Percentiles rank a stretch among this genome's conserved stretches.
Evolutionary conservation across 495 filamentous ascomycete species (phyloP).

Genomic region (Penicillium mononematosum): DNA sequence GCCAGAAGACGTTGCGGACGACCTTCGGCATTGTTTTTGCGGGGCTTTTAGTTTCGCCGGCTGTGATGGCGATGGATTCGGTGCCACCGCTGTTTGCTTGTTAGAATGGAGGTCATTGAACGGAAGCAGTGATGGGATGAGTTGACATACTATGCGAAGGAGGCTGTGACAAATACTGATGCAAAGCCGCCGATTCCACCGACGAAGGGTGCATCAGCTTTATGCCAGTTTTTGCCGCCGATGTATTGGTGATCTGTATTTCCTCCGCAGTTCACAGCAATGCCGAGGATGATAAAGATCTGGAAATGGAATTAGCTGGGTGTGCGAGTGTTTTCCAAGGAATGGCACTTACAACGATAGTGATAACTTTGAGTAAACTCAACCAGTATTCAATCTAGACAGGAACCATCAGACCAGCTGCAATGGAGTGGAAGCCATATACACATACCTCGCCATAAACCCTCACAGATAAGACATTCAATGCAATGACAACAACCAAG

Average conservation of each 20-base stretch:
- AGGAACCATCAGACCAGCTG: slow-evolving; percentile 6
- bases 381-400: slow-evolving; percentile 54
- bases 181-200: slow-evolving; percentile 53
- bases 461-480: slow-evolving; percentile 52
- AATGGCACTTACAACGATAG: slow-evolving; percentile 39
- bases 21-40: slow-evolving; percentile 48
- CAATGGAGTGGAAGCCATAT: neutral
- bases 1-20: slow-evolving; percentile 54
- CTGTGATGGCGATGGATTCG: slow-evolving; percentile 57
- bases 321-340: neutral
- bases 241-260: slow-evolving; percentile 48
- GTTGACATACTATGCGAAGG: slow-evolving; percentile 46
- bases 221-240: slow-evolving; percentile 45
- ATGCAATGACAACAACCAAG: slow-evolving; percentile 45
- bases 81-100: slow-evolving; percentile 48
- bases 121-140: neutral
- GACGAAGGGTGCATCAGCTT: slow-evolving; percentile 52
- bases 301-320: slow-evolving; percentile 17
- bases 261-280: slow-evolving; percentile 51
- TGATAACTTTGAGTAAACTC: slow-evolving; percentile 55
- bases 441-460: slow-evolving; percentile 53
- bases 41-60: slow-evolving; percentile 53
- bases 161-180: slow-evolving; percentile 53
- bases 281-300: slow-evolving; percentile 55
- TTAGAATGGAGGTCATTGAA: slow-evolving; percentile 5